A percentile compares a stretch with the other conserved stretches of the same genome.
Conservation (phyloP, 1,284 basidiomycete species). For the Boletus smithii region DNA sequence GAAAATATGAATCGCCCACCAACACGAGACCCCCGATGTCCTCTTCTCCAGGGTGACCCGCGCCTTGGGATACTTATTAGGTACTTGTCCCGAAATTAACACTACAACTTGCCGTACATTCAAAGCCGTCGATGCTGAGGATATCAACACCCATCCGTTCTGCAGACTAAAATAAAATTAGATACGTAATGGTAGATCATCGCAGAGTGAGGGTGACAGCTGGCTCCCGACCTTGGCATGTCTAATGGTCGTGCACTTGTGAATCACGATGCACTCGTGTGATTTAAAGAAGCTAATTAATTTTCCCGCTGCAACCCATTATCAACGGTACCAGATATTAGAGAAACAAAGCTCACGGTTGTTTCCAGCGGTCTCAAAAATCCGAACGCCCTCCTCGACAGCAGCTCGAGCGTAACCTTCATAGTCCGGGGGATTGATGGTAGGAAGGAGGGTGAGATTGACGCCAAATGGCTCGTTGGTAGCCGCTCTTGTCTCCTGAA, state of each 20-base stretch:
- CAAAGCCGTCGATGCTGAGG: slow-evolving; percentile 86
- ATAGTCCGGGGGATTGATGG: slow-evolving; percentile 91
- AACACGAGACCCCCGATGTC: slow-evolving; percentile 91
- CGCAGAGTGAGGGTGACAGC: neutral
- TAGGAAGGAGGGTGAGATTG: slow-evolving; percentile 88
- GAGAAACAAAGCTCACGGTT: slow-evolving; percentile 56
- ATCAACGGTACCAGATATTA: neutral
- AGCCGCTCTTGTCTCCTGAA: slow-evolving; percentile 69
- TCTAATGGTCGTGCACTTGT: slow-evolving; percentile 88
- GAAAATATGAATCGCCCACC: slow-evolving; percentile 41
- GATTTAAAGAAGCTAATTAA: slow-evolving; percentile 82
- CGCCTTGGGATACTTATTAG: slow-evolving; percentile 46
- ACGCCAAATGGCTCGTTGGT: slow-evolving; percentile 85
- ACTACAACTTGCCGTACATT: slow-evolving; percentile 50
- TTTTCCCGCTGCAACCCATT: slow-evolving; percentile 53
- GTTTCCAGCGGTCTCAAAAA: slow-evolving; percentile 94
- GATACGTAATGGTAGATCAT: neutral
- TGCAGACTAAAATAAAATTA: slow-evolving; percentile 51
- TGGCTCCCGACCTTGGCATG: slow-evolving; percentile 66
- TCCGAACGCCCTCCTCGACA: slow-evolving; percentile 82
- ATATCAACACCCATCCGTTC: slow-evolving; percentile 80
- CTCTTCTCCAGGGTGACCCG: slow-evolving; percentile 93
- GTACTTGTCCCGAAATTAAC: neutral
- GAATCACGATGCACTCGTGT: slow-evolving; percentile 75
- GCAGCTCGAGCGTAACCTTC: slow-evolving; percentile 78